phyloP scores from a whole-genome alignment of 2,329 filamentous ascomycete species.

The Diaporthe citrichinensis region DNA sequence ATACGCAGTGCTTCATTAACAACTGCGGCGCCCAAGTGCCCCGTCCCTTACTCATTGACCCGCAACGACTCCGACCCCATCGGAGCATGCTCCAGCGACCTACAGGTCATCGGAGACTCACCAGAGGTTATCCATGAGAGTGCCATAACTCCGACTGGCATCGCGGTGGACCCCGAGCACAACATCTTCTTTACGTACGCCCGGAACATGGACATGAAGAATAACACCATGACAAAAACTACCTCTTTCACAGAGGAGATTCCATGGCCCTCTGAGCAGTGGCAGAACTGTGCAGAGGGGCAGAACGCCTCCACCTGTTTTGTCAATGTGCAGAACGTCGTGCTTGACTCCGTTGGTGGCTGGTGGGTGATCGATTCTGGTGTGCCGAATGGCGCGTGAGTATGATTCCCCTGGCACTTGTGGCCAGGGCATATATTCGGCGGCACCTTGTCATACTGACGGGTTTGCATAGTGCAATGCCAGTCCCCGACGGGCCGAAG shows the following conservation, averaged over 20 bases:
- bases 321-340: background rate
- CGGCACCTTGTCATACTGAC: background rate
- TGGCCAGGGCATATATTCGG: background rate
- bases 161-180: background rate
- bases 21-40: background rate
- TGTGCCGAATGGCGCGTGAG: background rate
- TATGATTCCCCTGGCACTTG: background rate
- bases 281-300: slow-evolving; percentile 7
- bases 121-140: background rate
- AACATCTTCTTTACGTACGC: slow-evolving; percentile 18
- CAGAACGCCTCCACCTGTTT: slow-evolving; percentile 7
- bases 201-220: slow-evolving; percentile 14
- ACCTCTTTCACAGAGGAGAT: background rate
- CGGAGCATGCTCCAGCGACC: background rate
- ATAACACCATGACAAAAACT: background rate
- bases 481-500: background rate
- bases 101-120: background rate
- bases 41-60: background rate
- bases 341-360: slow-evolving; percentile 6
- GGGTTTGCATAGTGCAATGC: background rate
- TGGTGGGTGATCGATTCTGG: slow-evolving; percentile 25
- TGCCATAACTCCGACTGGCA: slow-evolving; percentile 1
- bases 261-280: slow-evolving; percentile 14
- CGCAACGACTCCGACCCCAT: background rate
- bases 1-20: background rate